Conservation (phyloP, 2,329 filamentous ascomycete species). For the Pestalotiopsis sp. region DNA sequence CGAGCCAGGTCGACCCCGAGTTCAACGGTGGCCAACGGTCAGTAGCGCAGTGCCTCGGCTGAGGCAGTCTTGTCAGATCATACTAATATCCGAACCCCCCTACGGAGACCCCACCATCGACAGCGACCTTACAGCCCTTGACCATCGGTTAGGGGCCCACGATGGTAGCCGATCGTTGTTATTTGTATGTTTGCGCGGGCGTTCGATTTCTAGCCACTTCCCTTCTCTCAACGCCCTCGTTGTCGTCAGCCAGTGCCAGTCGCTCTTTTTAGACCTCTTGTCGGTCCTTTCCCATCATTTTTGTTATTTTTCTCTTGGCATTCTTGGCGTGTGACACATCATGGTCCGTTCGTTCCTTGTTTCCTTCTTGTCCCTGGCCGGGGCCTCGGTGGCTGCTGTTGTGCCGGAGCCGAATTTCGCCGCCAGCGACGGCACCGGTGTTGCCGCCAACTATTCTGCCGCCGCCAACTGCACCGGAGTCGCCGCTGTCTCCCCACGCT, state of each 20-base stretch:
- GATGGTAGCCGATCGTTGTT: neutral
- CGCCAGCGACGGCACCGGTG: slow-evolving; percentile 10
- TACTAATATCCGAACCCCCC: neutral
- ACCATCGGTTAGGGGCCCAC: neutral
- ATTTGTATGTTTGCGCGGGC: neutral
- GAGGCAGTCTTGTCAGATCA: neutral
- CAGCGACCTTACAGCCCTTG: neutral
- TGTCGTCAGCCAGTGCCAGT: neutral
- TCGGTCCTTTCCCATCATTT: neutral
- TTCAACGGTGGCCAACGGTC: neutral
- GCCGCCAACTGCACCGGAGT: slow-evolving; percentile 14
- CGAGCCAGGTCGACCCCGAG: neutral
- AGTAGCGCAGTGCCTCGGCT: neutral
- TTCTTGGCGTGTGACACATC: slow-evolving; percentile 1
- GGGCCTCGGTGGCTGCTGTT: neutral
- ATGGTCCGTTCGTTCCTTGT: slow-evolving; percentile 9
- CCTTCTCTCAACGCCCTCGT: neutral
- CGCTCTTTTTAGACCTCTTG: neutral
- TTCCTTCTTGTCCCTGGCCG: slow-evolving; percentile 7
- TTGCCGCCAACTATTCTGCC: slow-evolving; percentile 1
- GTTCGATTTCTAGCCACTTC: neutral
- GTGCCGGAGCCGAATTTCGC: neutral
- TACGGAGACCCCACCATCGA: neutral
- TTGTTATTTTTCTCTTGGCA: neutral
- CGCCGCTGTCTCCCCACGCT: slow-evolving; percentile 14